Conservation (phyloP, 176 grass and related monocot species). For the Ensete glaucum region DNA sequence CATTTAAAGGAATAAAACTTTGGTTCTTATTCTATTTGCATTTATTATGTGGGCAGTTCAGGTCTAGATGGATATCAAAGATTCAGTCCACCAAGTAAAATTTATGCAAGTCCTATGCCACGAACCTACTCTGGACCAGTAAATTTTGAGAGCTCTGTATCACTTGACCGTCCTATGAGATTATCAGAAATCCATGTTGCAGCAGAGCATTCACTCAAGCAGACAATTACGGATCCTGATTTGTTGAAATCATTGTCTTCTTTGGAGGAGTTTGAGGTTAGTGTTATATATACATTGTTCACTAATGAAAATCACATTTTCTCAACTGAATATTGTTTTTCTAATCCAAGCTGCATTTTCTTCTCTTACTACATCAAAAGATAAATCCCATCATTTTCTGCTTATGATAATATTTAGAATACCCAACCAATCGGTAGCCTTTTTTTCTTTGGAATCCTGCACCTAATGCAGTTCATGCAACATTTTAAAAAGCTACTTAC, state of each 20-base stretch:
- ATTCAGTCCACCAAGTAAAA: constrained; percentile 37
- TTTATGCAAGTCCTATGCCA: constrained; percentile 38
- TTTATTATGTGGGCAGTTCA: constrained; percentile 61
- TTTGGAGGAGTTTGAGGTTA: constrained; percentile 82
- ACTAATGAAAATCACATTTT: constrained; percentile 2
- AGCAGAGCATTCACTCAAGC: constrained; percentile 79
- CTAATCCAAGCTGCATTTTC: not conserved
- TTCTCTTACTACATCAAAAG: not conserved
- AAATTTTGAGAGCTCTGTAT: constrained; percentile 55
- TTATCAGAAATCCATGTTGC: constrained; percentile 99
- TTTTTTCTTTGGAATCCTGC: not conserved
- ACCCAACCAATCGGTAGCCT: not conserved
- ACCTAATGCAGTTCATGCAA: not conserved
- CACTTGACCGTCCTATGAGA: constrained; percentile 75
- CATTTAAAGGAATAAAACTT: not conserved
- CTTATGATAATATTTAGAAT: not conserved
- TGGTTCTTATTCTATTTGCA: constrained; percentile 19
- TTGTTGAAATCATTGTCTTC: constrained; percentile 84
- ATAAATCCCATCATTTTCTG: not conserved
- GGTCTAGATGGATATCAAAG: constrained; percentile 68
- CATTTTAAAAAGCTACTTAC: not conserved
- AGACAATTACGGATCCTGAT: constrained; percentile 73
- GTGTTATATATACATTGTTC: constrained; percentile 6
- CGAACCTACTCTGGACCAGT: constrained; percentile 81
- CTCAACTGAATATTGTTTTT: not conserved